Evolutionary conservation across 2,329 filamentous ascomycete species (phyloP), one percentile per base, ranked within the genome.

Genomic region (Akanthomyces dipterigenus): DNA sequence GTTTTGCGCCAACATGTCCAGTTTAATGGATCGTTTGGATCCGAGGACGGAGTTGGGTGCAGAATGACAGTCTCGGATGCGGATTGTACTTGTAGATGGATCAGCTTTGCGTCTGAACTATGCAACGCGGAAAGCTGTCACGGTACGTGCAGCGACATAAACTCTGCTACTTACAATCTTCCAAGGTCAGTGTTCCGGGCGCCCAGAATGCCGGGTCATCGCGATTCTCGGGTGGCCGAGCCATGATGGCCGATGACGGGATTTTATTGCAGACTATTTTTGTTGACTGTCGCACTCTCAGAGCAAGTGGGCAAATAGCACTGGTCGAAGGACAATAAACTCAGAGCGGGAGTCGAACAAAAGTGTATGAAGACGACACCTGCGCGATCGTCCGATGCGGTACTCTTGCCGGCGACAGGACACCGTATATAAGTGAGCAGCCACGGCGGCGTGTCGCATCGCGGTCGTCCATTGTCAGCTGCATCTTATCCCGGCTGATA

Each of bases 21-120:
- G 67, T 88, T 88, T 62, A 81, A 78, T 0, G 88, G 87, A 65
- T 90, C 86, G 9, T 78, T 76, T 9, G 78, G 77, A 36, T 70
- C 67, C 12, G 58, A 49, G 8, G 63, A 65, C 0, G 69, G 68
- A 0, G 54, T 62, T 1, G 69, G 69, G 0, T 67, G 56, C 4
- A 70, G 66, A 16, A 68, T 55, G 36, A 68, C 42, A 12, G 18
- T 45, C 1, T 56, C 26, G 3, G 54, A 56, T 12, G 42, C n/a
- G n/a, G 54, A 56, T 56, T 55, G 54, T 12, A 56, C 54, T 46
- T 34, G n/a, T 3, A 40, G 20, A 26, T 43, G 18, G 8, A 20
- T 55, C 8, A 56, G 42, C 40, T 11, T 5, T 56, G n/a, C 18
- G 46, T 11, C 26, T 6, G 3, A 43, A 31, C 5, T 2, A 18